Base-by-base conservation (phyloP, 345 rosid genomes). In the Camelina laxa region DNA sequence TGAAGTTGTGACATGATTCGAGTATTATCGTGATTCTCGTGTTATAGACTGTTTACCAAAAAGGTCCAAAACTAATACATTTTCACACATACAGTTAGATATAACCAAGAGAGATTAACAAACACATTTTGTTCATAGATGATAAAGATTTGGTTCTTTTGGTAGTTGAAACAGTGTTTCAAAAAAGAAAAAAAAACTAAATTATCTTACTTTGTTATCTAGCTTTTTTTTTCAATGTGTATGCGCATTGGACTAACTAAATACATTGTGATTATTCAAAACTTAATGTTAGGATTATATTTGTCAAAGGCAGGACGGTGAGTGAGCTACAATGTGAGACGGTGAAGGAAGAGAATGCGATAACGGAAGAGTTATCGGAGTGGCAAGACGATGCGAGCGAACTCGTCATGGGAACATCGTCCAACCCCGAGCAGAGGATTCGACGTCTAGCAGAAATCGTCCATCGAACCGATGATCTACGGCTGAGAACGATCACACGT, bases 301-400 rank as follows among this genome's bases (percentile, higher is more conserved):
- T 79, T 60, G 47, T 56, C 31, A 60, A 69, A 27, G 67, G 53
- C 83, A 93, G 98, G 89, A 77, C 81, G 51, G 94, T 91, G 73
- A 93, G 92, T 8, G 96, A 89, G 85, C 65, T 93, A 53, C 98
- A 93, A 70, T 91, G 98, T 49, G 90, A 89, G 77, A 87, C 97
- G 12, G 98, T 89, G 80, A 84, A 79, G 31, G 94, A 89, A 73
- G 98, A 93, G 88, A 93, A 93, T 51, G 85, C 73, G 0, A 84
- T 91, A 41, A 89, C 91, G 0, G 89, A 82, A 14, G 90, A 91
- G 76, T 58, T 89, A 15, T 81, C 92, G 0, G 88, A 85, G 69
- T 93, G 98, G 98, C 98, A 91, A 75, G 94, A 87, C 24, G 76
- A 81, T 0, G 89, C 86, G 2, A 69, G 80, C 19, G 90, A 87